A percentile compares a stretch with the other conserved stretches of the same genome.
These are phyloP conservation scores for Eremochloa ophiuroides DNA, from an alignment of 176 grass and related monocot genomes.

Conservation along the genomic window DNA sequence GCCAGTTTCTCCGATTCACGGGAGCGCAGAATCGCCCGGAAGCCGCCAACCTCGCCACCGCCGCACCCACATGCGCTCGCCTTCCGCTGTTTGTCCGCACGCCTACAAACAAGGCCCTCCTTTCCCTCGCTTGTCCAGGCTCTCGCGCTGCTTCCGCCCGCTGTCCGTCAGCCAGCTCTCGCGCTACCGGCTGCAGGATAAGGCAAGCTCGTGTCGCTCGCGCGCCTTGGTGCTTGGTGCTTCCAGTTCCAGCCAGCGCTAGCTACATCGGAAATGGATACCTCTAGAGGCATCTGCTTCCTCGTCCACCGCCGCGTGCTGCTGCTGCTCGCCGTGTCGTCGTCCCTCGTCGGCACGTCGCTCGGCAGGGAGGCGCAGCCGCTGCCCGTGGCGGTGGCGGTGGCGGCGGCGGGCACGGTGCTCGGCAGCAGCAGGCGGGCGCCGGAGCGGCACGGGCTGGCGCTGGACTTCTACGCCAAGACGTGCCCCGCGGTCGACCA, in stretches of 20 bases:
- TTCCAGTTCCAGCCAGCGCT: background rate
- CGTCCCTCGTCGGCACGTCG: slow-evolving; percentile 27
- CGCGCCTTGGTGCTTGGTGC: background rate
- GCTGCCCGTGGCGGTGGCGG: background rate
- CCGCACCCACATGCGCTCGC: slow-evolving; percentile 23
- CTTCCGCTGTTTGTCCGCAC: slow-evolving; percentile 28
- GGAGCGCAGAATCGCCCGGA: slow-evolving; percentile 13
- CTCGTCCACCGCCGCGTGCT: background rate
- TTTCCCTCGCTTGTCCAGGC: slow-evolving; percentile 29
- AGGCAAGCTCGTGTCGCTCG: slow-evolving; percentile 16
- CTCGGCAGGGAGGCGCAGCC: slow-evolving; percentile 39
- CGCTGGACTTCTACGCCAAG: slow-evolving; percentile 72
- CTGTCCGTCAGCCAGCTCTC: background rate
- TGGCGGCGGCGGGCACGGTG: background rate
- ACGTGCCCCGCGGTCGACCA: slow-evolving; percentile 81
- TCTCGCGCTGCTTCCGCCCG: background rate
- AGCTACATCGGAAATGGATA: slow-evolving; percentile 6
- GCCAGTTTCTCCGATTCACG: slow-evolving; percentile 1
- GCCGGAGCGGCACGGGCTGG: slow-evolving; percentile 67
- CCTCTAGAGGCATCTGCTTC: background rate
- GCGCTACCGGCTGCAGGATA: slow-evolving; percentile 32
- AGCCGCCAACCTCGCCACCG: slow-evolving; percentile 27
- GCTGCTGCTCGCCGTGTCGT: slow-evolving; percentile 37
- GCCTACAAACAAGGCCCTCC: slow-evolving; percentile 41
- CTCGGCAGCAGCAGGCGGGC: slow-evolving; percentile 26